Base-by-base conservation (phyloP, 1,139 yeast species). In the Yamadazyma diddensiae region DNA sequence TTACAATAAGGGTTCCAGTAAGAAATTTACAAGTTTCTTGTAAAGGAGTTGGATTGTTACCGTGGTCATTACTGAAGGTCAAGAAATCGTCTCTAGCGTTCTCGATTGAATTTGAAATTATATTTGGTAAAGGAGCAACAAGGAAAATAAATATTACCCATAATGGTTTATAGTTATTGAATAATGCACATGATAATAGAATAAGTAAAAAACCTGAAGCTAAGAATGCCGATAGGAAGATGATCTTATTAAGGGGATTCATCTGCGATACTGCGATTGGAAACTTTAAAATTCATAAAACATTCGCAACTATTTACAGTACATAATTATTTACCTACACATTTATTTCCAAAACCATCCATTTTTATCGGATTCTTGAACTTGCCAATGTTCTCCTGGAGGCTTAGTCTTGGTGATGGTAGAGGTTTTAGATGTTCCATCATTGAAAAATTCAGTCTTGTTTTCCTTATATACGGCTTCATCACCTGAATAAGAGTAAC, bases 171-270 rank as follows among this genome's bases (percentile, higher is more conserved):
- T 82, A 83, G 51, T 81, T 82, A 42, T 76, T 70, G 59, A 71
- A 82, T 28, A 83, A 65, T 7, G 92, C 90, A 57, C 92, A 82
- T 44, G 85, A 76, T 35, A 83, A 62, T 30, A 82, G 72, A 28
- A 82, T 82, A 36, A 82, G 62, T n/a, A 83, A 65, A 51, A 82
- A 82, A 12, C 94, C 94, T 6, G 82, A 62, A 1, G 94, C 90
- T 28, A 83, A 63, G 26, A 82, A 69, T 14, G 84, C 81, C 20
- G 86, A 77, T 27, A 83, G 70, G 41, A 79, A 80, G 42, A 82
- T 80, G 45, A 83, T 79, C 50, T 79, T 81, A 31, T 84, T 79
- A 44, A 82, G 65, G 24, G 92, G 86, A 39, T 75, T 70, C 66
- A 60, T 59, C 6, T 19, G n/a, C 12, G 22, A 21, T 21, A 10